Base-by-base conservation (phyloP, 2,329 filamentous ascomycete species). In the Nothopassalora personata region DNA sequence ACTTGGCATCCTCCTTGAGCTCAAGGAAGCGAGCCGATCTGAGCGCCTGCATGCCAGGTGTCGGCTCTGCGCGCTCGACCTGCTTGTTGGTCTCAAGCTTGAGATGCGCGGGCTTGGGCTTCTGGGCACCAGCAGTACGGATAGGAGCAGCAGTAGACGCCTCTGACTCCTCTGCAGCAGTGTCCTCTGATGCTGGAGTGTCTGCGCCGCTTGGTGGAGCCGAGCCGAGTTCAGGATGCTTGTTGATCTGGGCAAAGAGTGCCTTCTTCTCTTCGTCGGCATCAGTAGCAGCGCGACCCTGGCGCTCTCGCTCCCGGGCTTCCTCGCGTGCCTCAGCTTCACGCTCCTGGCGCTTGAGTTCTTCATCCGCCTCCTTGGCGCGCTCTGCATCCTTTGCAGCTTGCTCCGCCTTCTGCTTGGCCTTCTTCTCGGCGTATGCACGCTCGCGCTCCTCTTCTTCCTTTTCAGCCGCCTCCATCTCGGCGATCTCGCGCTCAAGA, bases 61-160 rank as follows among this genome's bases (percentile, higher is more conserved):
- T 97, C 15, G 93, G 93, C 76, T 97, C 92, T 55, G 91, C 86
- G 55, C 93, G 89, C 78, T 99, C 93, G 27, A 96, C 85, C 39
- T 88, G 80, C 77, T 92, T 96, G 67, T 86, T 91, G 63, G 89
- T 95, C 57, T 91, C 85, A 63, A 97, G 82, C 77, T 97, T 97
- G 65, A 99, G 86, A 48, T 90, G 88, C 60, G 88, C 86, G 53
- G 94, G 93, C 81, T 96, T 97, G 23, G 81, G 85, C 76, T 91
- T 91, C 68, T 85, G 81, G 33, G 77, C 78, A 58, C 79, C 78
- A 48, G 82, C 74, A 18, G 70, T 66, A 65, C 73, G 73, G n/a
- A 63, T 58, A 33, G 73, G 49, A 23, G 64, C 59, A 18, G 66
- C 57, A 39, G 61, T 49, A 15, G 63, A 47, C 23, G 65, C 52